These are phyloP conservation scores for Pyrenochaeta sp. DNA, from an alignment of 2,329 filamentous ascomycete genomes.

Conservation along the genomic window DNA sequence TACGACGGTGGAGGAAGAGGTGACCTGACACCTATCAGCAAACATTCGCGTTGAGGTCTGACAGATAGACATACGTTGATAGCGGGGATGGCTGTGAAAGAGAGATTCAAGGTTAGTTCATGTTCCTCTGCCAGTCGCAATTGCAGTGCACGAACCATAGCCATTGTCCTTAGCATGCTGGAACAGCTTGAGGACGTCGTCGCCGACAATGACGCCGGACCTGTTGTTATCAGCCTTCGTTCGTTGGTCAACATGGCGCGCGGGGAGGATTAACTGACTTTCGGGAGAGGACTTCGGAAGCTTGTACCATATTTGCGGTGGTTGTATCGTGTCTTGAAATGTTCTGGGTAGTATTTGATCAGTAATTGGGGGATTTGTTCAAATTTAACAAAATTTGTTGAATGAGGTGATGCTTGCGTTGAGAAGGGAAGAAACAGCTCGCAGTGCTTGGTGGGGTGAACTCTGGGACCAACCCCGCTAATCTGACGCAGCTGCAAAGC, in stretches of 20 bases:
- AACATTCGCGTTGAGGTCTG: background rate
- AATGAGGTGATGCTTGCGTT: conserved; percentile 15
- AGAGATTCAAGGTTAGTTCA: background rate
- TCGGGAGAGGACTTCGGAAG: conserved; percentile 60
- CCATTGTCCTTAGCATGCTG: conserved; percentile 87
- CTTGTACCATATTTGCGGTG: conserved; percentile 30
- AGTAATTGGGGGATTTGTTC: background rate
- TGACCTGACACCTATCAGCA: conserved; percentile 67
- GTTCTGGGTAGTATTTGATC: background rate
- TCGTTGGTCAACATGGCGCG: background rate
- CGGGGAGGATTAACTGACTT: conserved; percentile 60
- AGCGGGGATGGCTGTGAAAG: conserved; percentile 52
- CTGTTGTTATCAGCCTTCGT: conserved; percentile 15
- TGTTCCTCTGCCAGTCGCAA: background rate
- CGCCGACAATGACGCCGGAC: conserved; percentile 64
- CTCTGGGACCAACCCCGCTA: conserved; percentile 18
- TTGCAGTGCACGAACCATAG: conserved; percentile 15
- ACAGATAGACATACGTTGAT: conserved; percentile 36
- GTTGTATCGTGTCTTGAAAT: background rate
- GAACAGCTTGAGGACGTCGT: conserved; percentile 76
- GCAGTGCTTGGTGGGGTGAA: conserved; percentile 1
- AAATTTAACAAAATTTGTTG: background rate
- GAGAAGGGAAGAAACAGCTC: conserved; percentile 1
- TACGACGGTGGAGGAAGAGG: conserved; percentile 87
- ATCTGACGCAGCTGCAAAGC: conserved; percentile 12